phyloP scores from a whole-genome alignment of 495 filamentous ascomycete genomes.

The Saxophila tyrrhenica region DNA sequence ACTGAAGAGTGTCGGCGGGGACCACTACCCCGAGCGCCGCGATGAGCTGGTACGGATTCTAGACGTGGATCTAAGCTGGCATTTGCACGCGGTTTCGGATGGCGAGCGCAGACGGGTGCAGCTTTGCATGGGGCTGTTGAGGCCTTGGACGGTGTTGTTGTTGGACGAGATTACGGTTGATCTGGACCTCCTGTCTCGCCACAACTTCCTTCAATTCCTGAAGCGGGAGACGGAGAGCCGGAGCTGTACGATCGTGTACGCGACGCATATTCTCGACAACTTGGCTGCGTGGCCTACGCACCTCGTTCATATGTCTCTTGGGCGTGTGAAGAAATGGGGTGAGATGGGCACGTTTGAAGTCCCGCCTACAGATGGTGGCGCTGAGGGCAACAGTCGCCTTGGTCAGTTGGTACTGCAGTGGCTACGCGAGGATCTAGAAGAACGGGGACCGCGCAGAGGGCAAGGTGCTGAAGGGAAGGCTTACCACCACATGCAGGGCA shows the following conservation, averaged over 20 bases:
- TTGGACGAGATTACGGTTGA: slow-evolving; percentile 98
- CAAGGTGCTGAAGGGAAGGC: slow-evolving; percentile 53
- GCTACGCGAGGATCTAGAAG: slow-evolving; percentile 71
- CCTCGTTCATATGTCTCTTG: slow-evolving; percentile 86
- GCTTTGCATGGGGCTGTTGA: slow-evolving; percentile 85
- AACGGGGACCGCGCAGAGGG: slow-evolving; percentile 61
- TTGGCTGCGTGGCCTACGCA: slow-evolving; percentile 88
- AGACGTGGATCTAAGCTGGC: slow-evolving; percentile 84
- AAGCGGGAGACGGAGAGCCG: slow-evolving; percentile 74
- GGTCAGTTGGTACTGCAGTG: slow-evolving; percentile 79
- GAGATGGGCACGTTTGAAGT: slow-evolving; percentile 44
- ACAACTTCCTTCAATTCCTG: slow-evolving; percentile 77
- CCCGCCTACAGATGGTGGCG: slow-evolving; percentile 30
- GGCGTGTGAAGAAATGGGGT: slow-evolving; percentile 76
- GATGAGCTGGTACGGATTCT: slow-evolving; percentile 81
- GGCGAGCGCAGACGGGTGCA: slow-evolving; percentile 88
- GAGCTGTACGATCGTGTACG: slow-evolving; percentile 87
- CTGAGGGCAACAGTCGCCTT: slow-evolving; percentile 57
- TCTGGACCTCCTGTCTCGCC: slow-evolving; percentile 71
- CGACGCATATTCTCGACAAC: slow-evolving; percentile 94
- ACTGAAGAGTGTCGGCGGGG: slow-evolving; percentile 73
- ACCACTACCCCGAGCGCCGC: slow-evolving; percentile 64
- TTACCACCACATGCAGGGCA: slow-evolving; percentile 50
- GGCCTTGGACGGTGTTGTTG: slow-evolving; percentile 85
- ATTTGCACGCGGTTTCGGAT: slow-evolving; percentile 88